Percentiles rank a stretch among this genome's conserved stretches.
Evolutionary conservation across 331 rosid genomes (phyloP).

Genomic region (Quercus tomentella): DNA sequence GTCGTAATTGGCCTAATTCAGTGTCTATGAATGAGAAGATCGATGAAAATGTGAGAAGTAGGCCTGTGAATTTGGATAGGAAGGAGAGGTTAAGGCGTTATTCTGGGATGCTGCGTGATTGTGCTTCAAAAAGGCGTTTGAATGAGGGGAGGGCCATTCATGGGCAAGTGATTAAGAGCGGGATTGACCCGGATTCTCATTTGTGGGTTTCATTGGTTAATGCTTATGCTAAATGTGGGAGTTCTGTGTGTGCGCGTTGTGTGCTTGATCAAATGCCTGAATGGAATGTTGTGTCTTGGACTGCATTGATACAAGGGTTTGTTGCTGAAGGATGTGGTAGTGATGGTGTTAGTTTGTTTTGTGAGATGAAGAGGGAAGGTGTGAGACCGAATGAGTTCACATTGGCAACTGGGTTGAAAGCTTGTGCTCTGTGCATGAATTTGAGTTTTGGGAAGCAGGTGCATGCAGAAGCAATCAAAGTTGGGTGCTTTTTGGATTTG

Average conservation of each 20-base stretch:
- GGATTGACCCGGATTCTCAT: constrained; percentile 48
- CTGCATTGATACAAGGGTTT: constrained; percentile 58
- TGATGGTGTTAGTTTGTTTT: constrained; percentile 40
- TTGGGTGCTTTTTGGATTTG: constrained; percentile 34
- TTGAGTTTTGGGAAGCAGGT: constrained; percentile 52
- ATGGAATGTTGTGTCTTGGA: constrained; percentile 67
- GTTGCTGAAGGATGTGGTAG: constrained; percentile 41
- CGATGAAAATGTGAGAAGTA: constrained; percentile 8
- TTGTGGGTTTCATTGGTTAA: constrained; percentile 56
- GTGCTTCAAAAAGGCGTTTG: constrained; percentile 45
- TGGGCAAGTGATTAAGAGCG: constrained; percentile 43
- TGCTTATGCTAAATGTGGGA: constrained; percentile 52
- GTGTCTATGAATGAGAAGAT: not conserved
- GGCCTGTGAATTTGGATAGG: constrained; percentile 1
- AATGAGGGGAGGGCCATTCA: constrained; percentile 56
- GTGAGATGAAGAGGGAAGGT: constrained; percentile 58
- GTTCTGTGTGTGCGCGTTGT: constrained; percentile 24
- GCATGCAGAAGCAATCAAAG: constrained; percentile 53
- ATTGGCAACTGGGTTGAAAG: constrained; percentile 56
- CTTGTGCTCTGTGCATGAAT: constrained; percentile 47
- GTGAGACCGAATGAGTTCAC: constrained; percentile 56
- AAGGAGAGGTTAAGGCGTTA: constrained; percentile 40
- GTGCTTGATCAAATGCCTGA: constrained; percentile 58
- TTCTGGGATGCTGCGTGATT: constrained; percentile 44
- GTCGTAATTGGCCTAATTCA: not conserved